Base-by-base conservation (phyloP, 306 rosid genomes). In the cucumber (Cucumis sativus) region DNA sequence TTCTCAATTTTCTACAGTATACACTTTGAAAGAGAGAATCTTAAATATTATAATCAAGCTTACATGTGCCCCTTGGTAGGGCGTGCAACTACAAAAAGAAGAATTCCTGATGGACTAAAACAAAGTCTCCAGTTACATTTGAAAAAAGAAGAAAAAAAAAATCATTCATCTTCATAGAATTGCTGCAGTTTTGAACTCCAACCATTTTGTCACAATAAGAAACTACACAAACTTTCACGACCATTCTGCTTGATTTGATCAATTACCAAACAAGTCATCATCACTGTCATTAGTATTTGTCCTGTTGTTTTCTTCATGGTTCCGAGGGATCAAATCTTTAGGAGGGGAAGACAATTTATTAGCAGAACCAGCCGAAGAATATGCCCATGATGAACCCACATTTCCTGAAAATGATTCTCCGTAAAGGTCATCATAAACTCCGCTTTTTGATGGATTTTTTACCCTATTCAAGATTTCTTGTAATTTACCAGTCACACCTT, bases 371-470 rank as follows among this genome's bases (percentile, higher is more conserved):
- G 51, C 82, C 55, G 91, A 81, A 54, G 97, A 74, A 85, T 84
- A 89, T 64, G 99, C 99, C 99, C 99, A 95, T 28, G 99, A 89
- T 43, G 96, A 88, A 74, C 99, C 99, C 64, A 88, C 89, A 80
- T 88, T 89, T 51, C 87, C 93, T n/a, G 92, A 81, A 67, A 87
- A 79, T 7, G 96, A 95, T 28, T 95, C 97, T 76, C 99, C 99
- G 82, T 89, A 95, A 16, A 95, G 96, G 81, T 89, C 97, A 79
- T 95, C 99, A 56, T 92, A 92, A 57, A 95, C 84, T 77, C 96
- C 94, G 45, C 87, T 78, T 86, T 88, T 92, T 17, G 81, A 81
- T 21, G 88, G 86, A 75, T 81, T 77, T 85, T 92, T 95, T 65
- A 95, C 92, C 91, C 86, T 91, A 68, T 91, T 89, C 40, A 95